Conservation (phyloP, 768 basidiomycete species). For the Calocybe gangraenosa region DNA sequence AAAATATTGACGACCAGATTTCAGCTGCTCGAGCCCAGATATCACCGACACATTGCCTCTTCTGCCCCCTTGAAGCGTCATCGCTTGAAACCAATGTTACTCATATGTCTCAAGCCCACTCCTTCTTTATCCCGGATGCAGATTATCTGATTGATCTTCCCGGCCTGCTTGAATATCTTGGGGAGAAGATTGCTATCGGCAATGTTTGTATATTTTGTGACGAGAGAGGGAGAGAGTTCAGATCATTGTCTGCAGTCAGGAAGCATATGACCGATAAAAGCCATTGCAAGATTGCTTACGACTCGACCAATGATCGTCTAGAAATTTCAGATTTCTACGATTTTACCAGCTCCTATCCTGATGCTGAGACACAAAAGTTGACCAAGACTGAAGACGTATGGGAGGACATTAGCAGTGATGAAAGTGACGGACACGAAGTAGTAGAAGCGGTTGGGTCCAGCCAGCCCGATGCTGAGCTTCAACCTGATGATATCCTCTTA, state of each 20-base stretch:
- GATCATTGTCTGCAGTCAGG: slow-evolving; percentile 80
- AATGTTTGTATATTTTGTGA: slow-evolving; percentile 94
- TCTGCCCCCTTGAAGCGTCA: slow-evolving; percentile 58
- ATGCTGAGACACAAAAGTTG: slow-evolving; percentile 26
- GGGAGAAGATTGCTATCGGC: slow-evolving; percentile 90
- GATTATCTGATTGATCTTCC: slow-evolving; percentile 83
- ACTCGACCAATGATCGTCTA: slow-evolving; percentile 70
- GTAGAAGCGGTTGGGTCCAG: slow-evolving; percentile 33
- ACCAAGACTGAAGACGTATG: slow-evolving; percentile 21
- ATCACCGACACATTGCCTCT: slow-evolving; percentile 72
- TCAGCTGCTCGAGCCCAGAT: slow-evolving; percentile 64
- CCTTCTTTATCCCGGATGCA: slow-evolving; percentile 94
- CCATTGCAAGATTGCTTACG: slow-evolving; percentile 96
- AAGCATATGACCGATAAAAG: slow-evolving; percentile 96
- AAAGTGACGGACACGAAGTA: slow-evolving; percentile 41
- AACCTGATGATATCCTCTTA: slow-evolving; percentile 39
- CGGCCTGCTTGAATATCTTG: slow-evolving; percentile 82
- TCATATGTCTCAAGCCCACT: slow-evolving; percentile 87
- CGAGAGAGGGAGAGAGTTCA: slow-evolving; percentile 76
- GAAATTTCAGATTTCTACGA: slow-evolving; percentile 94
- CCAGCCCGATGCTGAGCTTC: slow-evolving; percentile 30
- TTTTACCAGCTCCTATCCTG: slow-evolving; percentile 78
- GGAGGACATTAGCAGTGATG: slow-evolving; percentile 31
- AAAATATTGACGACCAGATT: slow-evolving; percentile 71
- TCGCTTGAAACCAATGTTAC: slow-evolving; percentile 63